A percentile compares a stretch with the other conserved stretches of the same genome.
phyloP scores from a whole-genome alignment of 169 alveolate genomes.

The Amoebophrya sp. region DNA sequence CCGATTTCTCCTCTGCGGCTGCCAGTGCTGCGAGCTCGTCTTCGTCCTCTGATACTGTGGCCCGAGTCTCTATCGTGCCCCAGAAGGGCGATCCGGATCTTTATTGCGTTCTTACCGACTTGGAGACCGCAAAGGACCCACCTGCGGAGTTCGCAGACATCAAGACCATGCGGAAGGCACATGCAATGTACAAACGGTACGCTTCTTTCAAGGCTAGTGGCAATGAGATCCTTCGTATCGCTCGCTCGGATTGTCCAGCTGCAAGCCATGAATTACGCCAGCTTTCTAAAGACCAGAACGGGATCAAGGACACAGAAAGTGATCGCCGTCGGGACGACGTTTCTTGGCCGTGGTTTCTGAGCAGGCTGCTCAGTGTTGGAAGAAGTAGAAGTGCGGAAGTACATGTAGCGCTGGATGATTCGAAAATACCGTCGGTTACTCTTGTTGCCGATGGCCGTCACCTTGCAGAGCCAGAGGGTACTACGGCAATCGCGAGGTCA shows the following conservation, averaged over 20 bases:
- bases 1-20: not conserved
- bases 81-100: conserved; percentile 13
- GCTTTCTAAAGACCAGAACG: too few relatives aligned
- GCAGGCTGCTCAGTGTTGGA: too few relatives aligned
- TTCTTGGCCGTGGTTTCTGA: too few relatives aligned
- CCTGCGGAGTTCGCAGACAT: not conserved
- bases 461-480: too few relatives aligned
- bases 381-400: too few relatives aligned
- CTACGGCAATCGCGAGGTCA: too few relatives aligned
- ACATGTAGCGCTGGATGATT: too few relatives aligned
- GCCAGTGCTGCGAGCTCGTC: not conserved
- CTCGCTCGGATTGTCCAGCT: not conserved
- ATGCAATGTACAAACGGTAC: not conserved
- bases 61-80: conserved; percentile 13
- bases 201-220: not conserved
- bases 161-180: not conserved
- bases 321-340: too few relatives aligned
- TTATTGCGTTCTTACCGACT: not conserved
- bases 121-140: not conserved
- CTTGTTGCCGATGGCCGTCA: too few relatives aligned
- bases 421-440: too few relatives aligned
- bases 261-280: too few relatives aligned
- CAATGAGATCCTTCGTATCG: not conserved
- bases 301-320: too few relatives aligned
- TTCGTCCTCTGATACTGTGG: not conserved